phyloP scores from a whole-genome alignment of 2,329 filamentous ascomycete genomes.

The Fusarium redolens region DNA sequence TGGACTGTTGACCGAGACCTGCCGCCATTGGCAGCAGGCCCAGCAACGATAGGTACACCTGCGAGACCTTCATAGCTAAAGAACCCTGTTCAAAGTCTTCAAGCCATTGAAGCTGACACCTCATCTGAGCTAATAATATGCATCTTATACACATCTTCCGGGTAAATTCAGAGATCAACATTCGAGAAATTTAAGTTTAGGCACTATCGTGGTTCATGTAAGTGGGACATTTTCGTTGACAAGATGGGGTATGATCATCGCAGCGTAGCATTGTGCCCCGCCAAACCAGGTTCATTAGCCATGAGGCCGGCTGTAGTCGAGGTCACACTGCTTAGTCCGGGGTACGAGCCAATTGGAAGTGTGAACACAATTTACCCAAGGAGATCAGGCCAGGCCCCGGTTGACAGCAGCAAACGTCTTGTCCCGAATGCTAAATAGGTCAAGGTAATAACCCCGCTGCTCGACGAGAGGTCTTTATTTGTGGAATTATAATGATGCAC shows the following conservation, averaged over 20 bases:
- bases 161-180: constrained; percentile 4
- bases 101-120: neutral
- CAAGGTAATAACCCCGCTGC: constrained; percentile 9
- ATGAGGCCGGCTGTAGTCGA: constrained; percentile 14
- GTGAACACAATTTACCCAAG: neutral
- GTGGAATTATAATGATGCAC: neutral
- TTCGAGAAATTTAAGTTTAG: constrained; percentile 17
- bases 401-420: neutral
- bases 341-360: neutral
- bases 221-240: constrained; percentile 8
- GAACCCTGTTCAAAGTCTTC: neutral
- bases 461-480: neutral
- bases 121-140: neutral
- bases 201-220: constrained; percentile 9
- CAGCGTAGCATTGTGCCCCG: constrained; percentile 14
- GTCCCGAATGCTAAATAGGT: neutral
- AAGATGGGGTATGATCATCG: constrained; percentile 19
- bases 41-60: constrained; percentile 5
- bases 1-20: constrained; percentile 25
- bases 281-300: constrained; percentile 30
- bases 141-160: constrained; percentile 12
- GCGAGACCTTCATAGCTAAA: constrained; percentile 15
- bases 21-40: constrained; percentile 8
- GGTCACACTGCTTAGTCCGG: neutral
- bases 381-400: constrained; percentile 9